These are phyloP conservation scores for Metarhizium guizhouense DNA, from an alignment of 2,329 filamentous ascomycete species.

Conservation along the genomic window DNA sequence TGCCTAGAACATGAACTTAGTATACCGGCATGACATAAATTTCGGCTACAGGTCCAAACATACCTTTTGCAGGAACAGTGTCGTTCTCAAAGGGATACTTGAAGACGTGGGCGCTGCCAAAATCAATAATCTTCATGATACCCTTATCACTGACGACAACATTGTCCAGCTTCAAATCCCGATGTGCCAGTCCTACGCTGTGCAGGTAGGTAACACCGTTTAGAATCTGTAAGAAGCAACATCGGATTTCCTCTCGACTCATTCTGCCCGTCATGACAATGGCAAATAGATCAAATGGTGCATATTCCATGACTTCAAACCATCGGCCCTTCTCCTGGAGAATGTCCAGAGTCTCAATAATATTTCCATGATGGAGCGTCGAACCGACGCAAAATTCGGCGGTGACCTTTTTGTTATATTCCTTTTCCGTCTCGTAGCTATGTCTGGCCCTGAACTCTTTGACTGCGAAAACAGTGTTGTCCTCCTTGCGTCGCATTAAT, in stretches of 20 bases:
- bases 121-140: constrained; percentile 99
- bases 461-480: constrained; percentile 90
- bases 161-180: constrained; percentile 94
- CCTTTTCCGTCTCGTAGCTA: constrained; percentile 85
- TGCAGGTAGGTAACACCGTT: constrained; percentile 93
- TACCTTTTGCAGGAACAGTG: constrained; percentile 29
- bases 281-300: constrained; percentile 89
- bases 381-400: constrained; percentile 98
- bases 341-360: constrained; percentile 96
- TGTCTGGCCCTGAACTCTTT: constrained; percentile 94
- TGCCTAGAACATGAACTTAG: constrained; percentile 30
- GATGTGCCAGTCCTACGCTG: constrained; percentile 87
- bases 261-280: constrained; percentile 99
- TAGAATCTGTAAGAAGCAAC: constrained; percentile 87
- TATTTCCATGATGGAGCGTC: constrained; percentile 92
- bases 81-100: constrained; percentile 91
- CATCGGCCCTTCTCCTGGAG: constrained; percentile 88
- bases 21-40: neutral
- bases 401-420: constrained; percentile 96
- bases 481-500: constrained; percentile 86
- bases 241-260: constrained; percentile 82
- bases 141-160: constrained; percentile 93
- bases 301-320: constrained; percentile 99
- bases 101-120: constrained; percentile 94
- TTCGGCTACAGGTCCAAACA: neutral